These are phyloP conservation scores for Lupinus albus DNA, from an alignment of 306 rosid species.

Conservation along the genomic window DNA sequence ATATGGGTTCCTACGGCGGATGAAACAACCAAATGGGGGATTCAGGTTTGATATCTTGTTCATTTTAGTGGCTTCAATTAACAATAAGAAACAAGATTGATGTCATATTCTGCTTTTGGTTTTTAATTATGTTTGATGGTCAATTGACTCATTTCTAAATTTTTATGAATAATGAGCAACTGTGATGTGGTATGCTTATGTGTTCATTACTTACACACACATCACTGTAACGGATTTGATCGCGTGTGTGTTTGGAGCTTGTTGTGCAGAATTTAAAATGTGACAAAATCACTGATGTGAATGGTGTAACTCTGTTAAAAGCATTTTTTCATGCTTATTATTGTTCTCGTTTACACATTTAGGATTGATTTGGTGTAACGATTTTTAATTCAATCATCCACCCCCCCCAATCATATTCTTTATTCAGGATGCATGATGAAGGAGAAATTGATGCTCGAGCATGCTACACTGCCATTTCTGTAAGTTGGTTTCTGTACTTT, in stretches of 20 bases:
- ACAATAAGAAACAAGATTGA: slow-evolving; percentile 2
- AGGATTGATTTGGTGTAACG: slow-evolving; percentile 12
- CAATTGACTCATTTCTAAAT: not conserved
- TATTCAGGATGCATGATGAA: slow-evolving; percentile 78
- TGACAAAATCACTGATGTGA: slow-evolving; percentile 1
- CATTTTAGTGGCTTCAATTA: slow-evolving; percentile 33
- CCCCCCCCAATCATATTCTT: slow-evolving; percentile 26
- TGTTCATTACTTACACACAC: not conserved
- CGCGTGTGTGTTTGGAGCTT: slow-evolving; percentile 24
- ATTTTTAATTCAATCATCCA: not conserved
- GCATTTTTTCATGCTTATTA: slow-evolving; percentile 23
- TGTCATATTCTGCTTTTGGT: not conserved
- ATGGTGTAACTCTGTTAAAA: slow-evolving; percentile 22
- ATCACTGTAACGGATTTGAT: not conserved
- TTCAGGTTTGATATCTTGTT: slow-evolving; percentile 64
- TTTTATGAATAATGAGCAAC: not conserved
- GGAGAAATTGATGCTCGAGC: slow-evolving; percentile 96
- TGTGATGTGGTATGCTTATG: slow-evolving; percentile 5
- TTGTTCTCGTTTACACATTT: slow-evolving; percentile 26
- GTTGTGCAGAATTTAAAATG: slow-evolving; percentile 28
- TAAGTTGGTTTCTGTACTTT: slow-evolving; percentile 49
- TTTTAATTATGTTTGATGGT: slow-evolving; percentile 4
- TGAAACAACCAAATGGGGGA: slow-evolving; percentile 87
- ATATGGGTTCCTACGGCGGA: slow-evolving; percentile 62
- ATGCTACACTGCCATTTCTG: slow-evolving; percentile 96